Conservation (phyloP, 805 yeast species). For the Teunomyces kruisii region DNA sequence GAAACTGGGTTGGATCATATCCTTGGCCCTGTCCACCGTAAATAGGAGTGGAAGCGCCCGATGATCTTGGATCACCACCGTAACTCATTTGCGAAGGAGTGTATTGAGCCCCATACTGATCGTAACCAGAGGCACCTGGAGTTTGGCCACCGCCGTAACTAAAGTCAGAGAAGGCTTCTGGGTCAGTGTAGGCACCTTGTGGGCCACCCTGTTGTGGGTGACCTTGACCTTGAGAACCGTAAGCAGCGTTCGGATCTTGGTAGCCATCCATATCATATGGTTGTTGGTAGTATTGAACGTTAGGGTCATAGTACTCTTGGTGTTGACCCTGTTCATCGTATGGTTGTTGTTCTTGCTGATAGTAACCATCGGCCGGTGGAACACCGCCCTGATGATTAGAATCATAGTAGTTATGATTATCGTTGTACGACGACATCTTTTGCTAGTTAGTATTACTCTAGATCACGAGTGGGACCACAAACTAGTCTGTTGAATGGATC, state of each 20-base stretch:
- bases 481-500: background rate
- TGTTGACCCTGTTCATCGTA: slow-evolving; percentile 33
- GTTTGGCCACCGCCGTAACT: slow-evolving; percentile 54
- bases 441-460: slow-evolving; percentile 17
- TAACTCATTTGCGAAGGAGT: slow-evolving; percentile 87
- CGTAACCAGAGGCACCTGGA: slow-evolving; percentile 65
- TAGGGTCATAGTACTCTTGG: slow-evolving; percentile 52
- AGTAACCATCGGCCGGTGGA: slow-evolving; percentile 26
- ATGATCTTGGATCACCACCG: slow-evolving; percentile 76
- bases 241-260: slow-evolving; percentile 32
- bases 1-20: slow-evolving; percentile 63
- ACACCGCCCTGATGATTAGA: slow-evolving; percentile 28
- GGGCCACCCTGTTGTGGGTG: slow-evolving; percentile 23
- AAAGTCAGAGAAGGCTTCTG: slow-evolving; percentile 68
- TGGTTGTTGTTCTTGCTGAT: slow-evolving; percentile 44
- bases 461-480: background rate
- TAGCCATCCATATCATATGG: slow-evolving; percentile 51
- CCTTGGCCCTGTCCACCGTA: slow-evolving; percentile 61
- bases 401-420: slow-evolving; percentile 46
- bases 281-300: slow-evolving; percentile 48
- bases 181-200: slow-evolving; percentile 40
- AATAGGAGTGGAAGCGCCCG: slow-evolving; percentile 94
- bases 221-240: slow-evolving; percentile 17
- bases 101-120: slow-evolving; percentile 66
- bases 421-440: slow-evolving; percentile 67